Base-by-base conservation (phyloP, 2,329 filamentous ascomycete genomes). In the Didymella pinodella region DNA sequence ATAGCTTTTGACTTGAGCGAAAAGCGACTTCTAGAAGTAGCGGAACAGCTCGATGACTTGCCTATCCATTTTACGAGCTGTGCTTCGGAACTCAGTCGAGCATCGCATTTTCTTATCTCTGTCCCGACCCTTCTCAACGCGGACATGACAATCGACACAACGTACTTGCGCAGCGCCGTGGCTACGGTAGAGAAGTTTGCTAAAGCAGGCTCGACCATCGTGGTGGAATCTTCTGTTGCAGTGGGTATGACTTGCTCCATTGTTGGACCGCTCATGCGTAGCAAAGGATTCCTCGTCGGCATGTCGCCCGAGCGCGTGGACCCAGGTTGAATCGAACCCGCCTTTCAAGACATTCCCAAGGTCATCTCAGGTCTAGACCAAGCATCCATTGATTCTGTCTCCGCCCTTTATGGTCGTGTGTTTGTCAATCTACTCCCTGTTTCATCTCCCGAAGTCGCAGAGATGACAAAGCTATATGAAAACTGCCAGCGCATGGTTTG, bases 31-130 rank as follows among this genome's bases (percentile, higher is more conserved):
- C 20, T 50, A 1, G 16, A 36, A 7, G 14, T 36, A 8, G 14
- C 32, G 16, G 7, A 16, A 16, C 32, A n/a, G 16, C 32, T 36
- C 4, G 18, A 38, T 14, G 32, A 11, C 32, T 40, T 56, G 7
- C 40, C 47, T 1, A 40, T 54, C 31, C 12, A 34, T 1, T 48
- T 49, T 18, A 57, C 52, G 2, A 57, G 55, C 3, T 73, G 76
- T 28, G 65, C 79, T 7, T 64, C 62, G 10, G 75, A 79, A 12
- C 74, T 85, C 14, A 63, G 69, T 3, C 59, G 67, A 31, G 84
- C 81, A 8, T 83, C 81, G 0, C 82, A 85, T 67, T 84, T 84
- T 52, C 79, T 85, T 36, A 82, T 85, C 59, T 80, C 83, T 0
- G 83, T 86, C 2, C 84, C 84, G 1, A 85, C 84, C 0, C 76